Evolutionary conservation across 345 rosid genomes (phyloP), one percentile per base, ranked within the genome.

Genomic region (Adansonia digitata): DNA sequence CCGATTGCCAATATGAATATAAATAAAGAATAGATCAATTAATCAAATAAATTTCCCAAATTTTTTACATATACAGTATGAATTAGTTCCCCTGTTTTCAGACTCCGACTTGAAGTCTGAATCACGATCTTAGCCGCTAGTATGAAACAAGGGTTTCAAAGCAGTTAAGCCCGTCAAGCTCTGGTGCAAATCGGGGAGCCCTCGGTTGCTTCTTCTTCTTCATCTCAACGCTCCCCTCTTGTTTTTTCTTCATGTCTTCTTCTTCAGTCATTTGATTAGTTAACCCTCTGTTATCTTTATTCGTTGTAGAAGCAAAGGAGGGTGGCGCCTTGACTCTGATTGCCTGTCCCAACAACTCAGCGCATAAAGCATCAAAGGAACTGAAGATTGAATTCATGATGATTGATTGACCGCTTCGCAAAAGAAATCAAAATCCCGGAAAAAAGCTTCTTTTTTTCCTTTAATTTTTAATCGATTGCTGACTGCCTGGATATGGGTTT

Each of bases 301-400:
- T 13, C 29, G 75, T 3, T 45, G 65, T 1, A 48, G 71, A 75
- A 69, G 78, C 65, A 18, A 80, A 75, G 53, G 79, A 77, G 18
- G 87, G 69, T n/a, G n/a, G n/a, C n/a, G n/a, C n/a, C n/a, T n/a
- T n/a, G n/a, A n/a, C n/a, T 71, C 72, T 45, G 35, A 81, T 20
- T 20, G 77, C 71, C 24, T 81, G 84, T 49, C 94, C 85, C 84
- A 90, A 73, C 15, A 85, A 67, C 77, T 92, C 97, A 4, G 85
- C 90, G 40, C 83, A 80, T 72, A 89, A 49, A 0, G 85, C 88
- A 68, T 90, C 96, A 53, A 90, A 92, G 67, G 90, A 81, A 77
- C 94, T 89, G 75, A 92, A 92, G 81, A 90, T 88, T 8, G 94
- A 92, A 75, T 92, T 90, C 92, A 92, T 90, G 77, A 64, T 74